Evolutionary conservation across 352 stramenopile genomes (phyloP).

Genomic region (Salisapilia sapeloensis): DNA sequence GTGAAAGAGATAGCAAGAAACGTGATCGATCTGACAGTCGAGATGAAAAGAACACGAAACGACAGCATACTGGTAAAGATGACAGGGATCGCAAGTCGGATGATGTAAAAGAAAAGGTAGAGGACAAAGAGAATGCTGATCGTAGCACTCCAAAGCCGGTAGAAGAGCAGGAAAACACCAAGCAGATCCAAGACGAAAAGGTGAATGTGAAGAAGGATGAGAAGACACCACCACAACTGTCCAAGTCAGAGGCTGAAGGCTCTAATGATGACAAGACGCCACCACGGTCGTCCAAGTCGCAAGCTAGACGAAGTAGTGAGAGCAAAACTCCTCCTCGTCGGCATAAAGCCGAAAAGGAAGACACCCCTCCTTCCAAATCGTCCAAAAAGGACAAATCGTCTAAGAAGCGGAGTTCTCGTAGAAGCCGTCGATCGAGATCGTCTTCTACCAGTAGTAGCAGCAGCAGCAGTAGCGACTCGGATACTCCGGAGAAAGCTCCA

Average conservation of each 20-base stretch:
- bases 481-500: slow-evolving; percentile 2
- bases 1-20: slow-evolving; percentile 1
- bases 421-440: background rate
- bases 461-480: background rate
- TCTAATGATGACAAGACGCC: background rate
- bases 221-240: background rate
- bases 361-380: slow-evolving; percentile 1
- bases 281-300: background rate
- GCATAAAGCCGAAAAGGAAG: slow-evolving; percentile 1
- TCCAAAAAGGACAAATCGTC: slow-evolving; percentile 1
- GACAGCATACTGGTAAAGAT: slow-evolving; percentile 6
- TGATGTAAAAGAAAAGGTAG: background rate
- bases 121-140: slow-evolving; percentile 2
- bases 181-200: background rate
- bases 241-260: background rate
- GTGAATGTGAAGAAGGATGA: background rate
- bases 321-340: background rate
- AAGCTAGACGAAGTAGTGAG: background rate
- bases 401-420: background rate
- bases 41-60: slow-evolving; percentile 6
- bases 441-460: background rate
- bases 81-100: background rate
- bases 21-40: slow-evolving; percentile 3
- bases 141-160: slow-evolving; percentile 3
- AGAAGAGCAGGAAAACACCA: slow-evolving; percentile 1